These are phyloP conservation scores for Eucalyptus melliodora DNA, from an alignment of 345 rosid genomes.

Conservation along the genomic window DNA sequence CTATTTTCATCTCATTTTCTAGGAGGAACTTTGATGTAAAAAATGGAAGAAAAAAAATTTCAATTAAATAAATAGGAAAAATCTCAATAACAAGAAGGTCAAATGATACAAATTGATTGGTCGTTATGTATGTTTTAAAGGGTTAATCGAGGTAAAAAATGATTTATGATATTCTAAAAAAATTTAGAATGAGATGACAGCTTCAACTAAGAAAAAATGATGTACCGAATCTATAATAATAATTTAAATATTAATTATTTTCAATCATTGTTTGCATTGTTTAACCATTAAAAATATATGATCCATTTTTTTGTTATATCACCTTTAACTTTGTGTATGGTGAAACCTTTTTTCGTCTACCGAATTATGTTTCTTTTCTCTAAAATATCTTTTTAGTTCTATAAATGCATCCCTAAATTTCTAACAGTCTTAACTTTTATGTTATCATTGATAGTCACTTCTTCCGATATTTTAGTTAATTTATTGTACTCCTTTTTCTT, in stretches of 20 bases:
- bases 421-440: not conserved
- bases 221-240: not conserved
- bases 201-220: not conserved
- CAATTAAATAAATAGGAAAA: not conserved
- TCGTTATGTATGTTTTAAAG: not conserved
- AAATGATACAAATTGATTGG: not conserved
- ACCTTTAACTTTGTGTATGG: not conserved
- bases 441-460: not conserved
- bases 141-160: not conserved
- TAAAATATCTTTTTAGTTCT: accelerated
- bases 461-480: conserved; percentile 28
- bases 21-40: not conserved
- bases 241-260: not conserved
- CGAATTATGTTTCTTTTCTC: not conserved
- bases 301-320: not conserved
- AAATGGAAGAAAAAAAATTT: not conserved
- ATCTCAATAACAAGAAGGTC: not conserved
- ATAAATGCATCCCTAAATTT: not conserved
- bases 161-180: too few species aligned
- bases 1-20: too few species aligned
- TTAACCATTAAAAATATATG: not conserved
- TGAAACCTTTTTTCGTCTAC: not conserved
- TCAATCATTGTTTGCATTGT: not conserved
- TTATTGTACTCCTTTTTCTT: not conserved
- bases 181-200: not conserved